Evolutionary conservation across 2,329 filamentous ascomycete genomes (phyloP).

Genomic region (Pseudocercospora pini-densiflorae): DNA sequence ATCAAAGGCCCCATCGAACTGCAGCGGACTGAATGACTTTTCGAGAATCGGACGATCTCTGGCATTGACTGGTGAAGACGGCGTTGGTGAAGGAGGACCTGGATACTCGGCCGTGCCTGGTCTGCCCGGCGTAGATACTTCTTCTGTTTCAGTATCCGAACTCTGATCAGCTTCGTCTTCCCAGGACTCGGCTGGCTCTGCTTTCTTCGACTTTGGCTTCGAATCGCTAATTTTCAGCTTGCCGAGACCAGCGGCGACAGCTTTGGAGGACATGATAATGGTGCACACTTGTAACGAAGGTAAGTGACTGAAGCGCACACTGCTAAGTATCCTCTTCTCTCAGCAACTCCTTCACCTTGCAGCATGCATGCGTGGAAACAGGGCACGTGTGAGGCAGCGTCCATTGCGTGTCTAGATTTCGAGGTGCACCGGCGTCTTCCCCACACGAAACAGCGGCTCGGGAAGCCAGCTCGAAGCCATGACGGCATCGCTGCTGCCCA

Average conservation of each 20-base stretch:
- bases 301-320: background rate
- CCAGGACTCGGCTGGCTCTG: slow-evolving; percentile 67
- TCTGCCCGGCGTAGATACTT: slow-evolving; percentile 35
- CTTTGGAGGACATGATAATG: slow-evolving; percentile 18
- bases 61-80: slow-evolving; percentile 58
- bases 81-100: slow-evolving; percentile 68
- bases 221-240: slow-evolving; percentile 41
- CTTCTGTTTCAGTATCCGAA: slow-evolving; percentile 38
- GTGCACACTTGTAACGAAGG: background rate
- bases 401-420: background rate
- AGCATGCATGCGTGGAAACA: background rate
- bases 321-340: background rate
- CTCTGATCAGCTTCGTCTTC: slow-evolving; percentile 68
- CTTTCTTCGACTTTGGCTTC: slow-evolving; percentile 33
- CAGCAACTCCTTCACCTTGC: background rate
- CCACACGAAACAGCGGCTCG: background rate
- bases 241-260: slow-evolving; percentile 37
- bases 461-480: background rate
- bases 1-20: slow-evolving; percentile 26
- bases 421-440: background rate
- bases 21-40: slow-evolving; percentile 33
- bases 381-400: background rate
- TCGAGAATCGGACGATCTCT: slow-evolving; percentile 21
- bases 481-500: background rate
- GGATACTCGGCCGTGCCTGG: slow-evolving; percentile 39